Base-by-base conservation (phyloP, 495 filamentous ascomycete genomes). In the Paragyromitra xinjiangensis region DNA sequence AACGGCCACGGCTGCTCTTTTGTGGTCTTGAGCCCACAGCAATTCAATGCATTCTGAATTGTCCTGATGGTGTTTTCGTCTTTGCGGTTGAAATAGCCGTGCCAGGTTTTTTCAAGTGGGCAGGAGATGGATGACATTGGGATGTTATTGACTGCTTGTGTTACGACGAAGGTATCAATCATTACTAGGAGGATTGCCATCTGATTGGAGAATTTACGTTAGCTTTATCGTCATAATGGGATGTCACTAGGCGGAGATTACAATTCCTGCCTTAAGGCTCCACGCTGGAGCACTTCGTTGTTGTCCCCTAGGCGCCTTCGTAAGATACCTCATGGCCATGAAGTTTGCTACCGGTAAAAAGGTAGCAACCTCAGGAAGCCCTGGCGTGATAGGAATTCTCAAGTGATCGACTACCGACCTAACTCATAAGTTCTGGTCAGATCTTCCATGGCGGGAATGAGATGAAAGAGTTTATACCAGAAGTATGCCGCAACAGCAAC, bases 1-100 rank as follows among this genome's bases (percentile, higher is more conserved):
- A 78, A 78, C n/a, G 75, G 75, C 70, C 70, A 78, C 3, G 75
- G 44, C 4, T 56, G 44, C 11, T 78, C 71, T 16, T 58, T 56
- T 1, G n/a, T 2, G 6, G 71, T 69, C 24, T 64, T 76, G 64
- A 78, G 65, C 3, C 75, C 75, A 56, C 75, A 78, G 8, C 75
- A 78, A 6, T 34, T 53, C 5, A 78, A 45, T 4, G 71, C 72
- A 1, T 78, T 72, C 40, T 78, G 75, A 8, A 78, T 37, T 2
- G 56, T 34, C 16, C 24, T 69, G 40, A 78, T 78, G 19, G 44
- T 73, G 2, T 14, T 34, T 2, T 6, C 69, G 29, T 77, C 74
- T 55, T 77, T 73, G 5, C 12, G 11, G 6, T 26, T 55, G 61
- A 34, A 77, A 53, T 34, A 77, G 3, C 11, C 26, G 39, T 58